phyloP scores from a whole-genome alignment of 495 filamentous ascomycete species.

The Rhizodiscina lignyota region DNA sequence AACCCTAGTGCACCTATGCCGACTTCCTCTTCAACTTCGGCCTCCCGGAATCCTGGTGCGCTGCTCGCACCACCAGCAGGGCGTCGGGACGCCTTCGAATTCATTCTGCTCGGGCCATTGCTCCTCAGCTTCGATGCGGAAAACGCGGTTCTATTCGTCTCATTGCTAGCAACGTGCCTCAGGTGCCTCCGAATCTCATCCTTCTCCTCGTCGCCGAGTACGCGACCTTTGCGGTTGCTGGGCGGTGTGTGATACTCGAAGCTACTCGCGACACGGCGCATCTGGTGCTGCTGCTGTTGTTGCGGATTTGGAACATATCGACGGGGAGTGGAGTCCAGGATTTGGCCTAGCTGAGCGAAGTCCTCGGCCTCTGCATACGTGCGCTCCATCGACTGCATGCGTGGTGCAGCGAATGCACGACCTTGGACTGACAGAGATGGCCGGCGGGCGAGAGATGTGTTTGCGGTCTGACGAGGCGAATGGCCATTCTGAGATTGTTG shows the following conservation, averaged over 20 bases:
- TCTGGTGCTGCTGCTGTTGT: too few relatives aligned
- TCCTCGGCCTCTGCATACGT: constrained; percentile 17
- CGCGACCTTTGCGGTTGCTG: constrained; percentile 14
- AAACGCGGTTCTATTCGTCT: constrained; percentile 8
- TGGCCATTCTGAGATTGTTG: constrained; percentile 3
- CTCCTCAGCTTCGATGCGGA: constrained; percentile 5
- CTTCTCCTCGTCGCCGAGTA: constrained; percentile 9
- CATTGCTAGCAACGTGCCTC: constrained; percentile 9
- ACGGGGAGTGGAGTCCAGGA: constrained; percentile 18
- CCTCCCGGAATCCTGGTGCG: constrained; percentile 11
- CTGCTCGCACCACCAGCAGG: constrained; percentile 5
- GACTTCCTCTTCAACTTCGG: constrained; percentile 11
- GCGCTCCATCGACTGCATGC: constrained; percentile 21
- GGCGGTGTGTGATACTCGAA: constrained; percentile 18
- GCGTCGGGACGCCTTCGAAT: constrained; percentile 6
- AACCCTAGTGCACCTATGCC: constrained; percentile 6
- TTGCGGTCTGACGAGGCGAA: constrained; percentile 1
- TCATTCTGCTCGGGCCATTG: constrained; percentile 4
- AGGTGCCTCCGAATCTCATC: constrained; percentile 7
- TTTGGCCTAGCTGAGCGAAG: constrained; percentile 14
- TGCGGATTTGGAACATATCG: constrained; percentile 12
- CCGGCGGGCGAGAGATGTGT: constrained; percentile 5
- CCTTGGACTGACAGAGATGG: constrained; percentile 19
- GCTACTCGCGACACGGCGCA: constrained; percentile 1
- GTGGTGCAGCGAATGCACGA: constrained; percentile 23